Evolutionary conservation across 1,139 yeast genomes (phyloP).

Genomic region (Protomyces inouyei): DNA sequence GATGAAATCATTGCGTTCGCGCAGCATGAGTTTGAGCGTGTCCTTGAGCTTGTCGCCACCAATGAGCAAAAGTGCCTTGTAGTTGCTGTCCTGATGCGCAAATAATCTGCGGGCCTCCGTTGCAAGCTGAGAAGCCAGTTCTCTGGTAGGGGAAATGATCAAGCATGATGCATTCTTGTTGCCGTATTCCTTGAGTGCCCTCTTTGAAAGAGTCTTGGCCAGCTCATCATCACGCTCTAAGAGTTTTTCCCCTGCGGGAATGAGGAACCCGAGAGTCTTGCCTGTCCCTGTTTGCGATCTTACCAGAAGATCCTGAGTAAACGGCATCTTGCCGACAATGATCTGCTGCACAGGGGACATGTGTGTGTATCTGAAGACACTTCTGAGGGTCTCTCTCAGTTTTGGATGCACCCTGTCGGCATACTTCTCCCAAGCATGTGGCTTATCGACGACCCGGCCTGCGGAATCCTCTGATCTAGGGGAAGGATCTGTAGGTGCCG

Average conservation of each 20-base stretch:
- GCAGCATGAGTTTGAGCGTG: slow-evolving; percentile 58
- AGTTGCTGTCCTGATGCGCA: slow-evolving; percentile 52
- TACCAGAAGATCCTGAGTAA: slow-evolving; percentile 56
- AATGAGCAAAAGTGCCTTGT: slow-evolving; percentile 73
- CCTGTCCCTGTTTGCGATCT: slow-evolving; percentile 96
- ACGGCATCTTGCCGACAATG: slow-evolving; percentile 13
- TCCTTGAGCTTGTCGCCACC: slow-evolving; percentile 94
- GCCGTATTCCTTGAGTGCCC: slow-evolving; percentile 3
- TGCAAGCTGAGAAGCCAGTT: slow-evolving; percentile 73
- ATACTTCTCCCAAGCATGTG: slow-evolving; percentile 4
- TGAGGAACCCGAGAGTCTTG: slow-evolving; percentile 79
- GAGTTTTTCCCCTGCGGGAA: slow-evolving; percentile 65
- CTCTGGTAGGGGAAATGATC: slow-evolving; percentile 86
- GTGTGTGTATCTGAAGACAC: slow-evolving; percentile 2
- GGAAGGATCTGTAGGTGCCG: too few relatives aligned
- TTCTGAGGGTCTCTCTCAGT: background rate
- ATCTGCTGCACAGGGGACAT: slow-evolving; percentile 19
- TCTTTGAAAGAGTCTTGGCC: background rate
- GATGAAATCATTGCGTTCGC: slow-evolving; percentile 60
- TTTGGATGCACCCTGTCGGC: slow-evolving; percentile 1
- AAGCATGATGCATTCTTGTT: slow-evolving; percentile 60
- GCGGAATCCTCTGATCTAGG: background rate
- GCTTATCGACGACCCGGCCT: background rate
- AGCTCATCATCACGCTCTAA: slow-evolving; percentile 5
- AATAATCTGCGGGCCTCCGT: slow-evolving; percentile 40